Evolutionary conservation across 176 grass and related monocot genomes (phyloP).

Genomic region (Alloteropsis semialata): DNA sequence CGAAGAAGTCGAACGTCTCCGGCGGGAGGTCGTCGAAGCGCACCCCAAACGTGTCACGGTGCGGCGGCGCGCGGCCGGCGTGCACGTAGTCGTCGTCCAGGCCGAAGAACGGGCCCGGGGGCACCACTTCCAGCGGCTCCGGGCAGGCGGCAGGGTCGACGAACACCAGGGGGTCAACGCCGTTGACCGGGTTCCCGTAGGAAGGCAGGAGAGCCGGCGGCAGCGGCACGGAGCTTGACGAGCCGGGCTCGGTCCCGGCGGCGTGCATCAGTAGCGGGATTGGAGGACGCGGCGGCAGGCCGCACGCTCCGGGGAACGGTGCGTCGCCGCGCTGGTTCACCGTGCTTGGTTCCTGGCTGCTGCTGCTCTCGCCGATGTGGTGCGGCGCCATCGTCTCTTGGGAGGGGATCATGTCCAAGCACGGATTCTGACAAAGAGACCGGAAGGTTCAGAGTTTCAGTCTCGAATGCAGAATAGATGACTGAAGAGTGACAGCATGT

Average conservation of each 20-base stretch:
- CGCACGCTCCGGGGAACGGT: neutral
- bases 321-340: neutral
- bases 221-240: neutral
- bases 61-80: neutral
- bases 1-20: slow-evolving; percentile 32
- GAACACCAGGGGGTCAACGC: slow-evolving; percentile 8
- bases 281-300: neutral
- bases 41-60: neutral
- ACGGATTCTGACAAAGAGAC: neutral
- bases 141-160: neutral
- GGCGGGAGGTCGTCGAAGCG: slow-evolving; percentile 30
- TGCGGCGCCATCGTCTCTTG: neutral
- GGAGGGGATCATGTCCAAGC: neutral
- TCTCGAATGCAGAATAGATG: neutral
- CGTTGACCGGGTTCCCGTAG: neutral
- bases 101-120: neutral
- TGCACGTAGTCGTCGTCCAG: neutral
- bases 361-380: neutral
- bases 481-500: neutral
- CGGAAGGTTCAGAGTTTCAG: neutral
- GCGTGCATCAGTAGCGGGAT: neutral
- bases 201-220: neutral
- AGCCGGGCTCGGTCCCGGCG: neutral
- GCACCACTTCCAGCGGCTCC: neutral
- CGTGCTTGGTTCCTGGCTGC: neutral